Percentiles rank a stretch among this genome's conserved stretches.
phyloP scores from a whole-genome alignment of 768 basidiomycete genomes.

The Nidularia pulvinata region DNA sequence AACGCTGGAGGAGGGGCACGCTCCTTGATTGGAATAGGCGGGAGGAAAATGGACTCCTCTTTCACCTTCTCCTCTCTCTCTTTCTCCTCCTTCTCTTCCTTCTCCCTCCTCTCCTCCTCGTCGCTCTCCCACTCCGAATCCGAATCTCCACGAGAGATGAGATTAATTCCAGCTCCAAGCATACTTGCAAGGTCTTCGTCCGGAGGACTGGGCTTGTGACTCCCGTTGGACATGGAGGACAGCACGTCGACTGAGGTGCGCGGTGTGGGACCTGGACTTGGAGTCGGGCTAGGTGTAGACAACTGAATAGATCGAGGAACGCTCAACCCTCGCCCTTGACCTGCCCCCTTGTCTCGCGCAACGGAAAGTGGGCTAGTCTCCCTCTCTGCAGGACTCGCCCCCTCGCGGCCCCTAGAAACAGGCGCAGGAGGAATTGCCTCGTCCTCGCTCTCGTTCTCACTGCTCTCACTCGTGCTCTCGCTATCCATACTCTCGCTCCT shows the following conservation, averaged over 20 bases:
- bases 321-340: too few relatives aligned
- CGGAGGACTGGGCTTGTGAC: conserved; percentile 9
- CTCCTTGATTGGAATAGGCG: conserved; percentile 61
- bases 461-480: not conserved
- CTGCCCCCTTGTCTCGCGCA: too few relatives aligned
- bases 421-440: not conserved
- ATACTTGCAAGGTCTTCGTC: conserved; percentile 39
- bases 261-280: conserved; percentile 1
- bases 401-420: not conserved
- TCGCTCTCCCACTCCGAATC: conserved; percentile 10
- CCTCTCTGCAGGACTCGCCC: not conserved
- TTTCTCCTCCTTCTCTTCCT: conserved; percentile 4
- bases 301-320: too few relatives aligned
- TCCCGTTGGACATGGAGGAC: not conserved
- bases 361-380: too few relatives aligned
- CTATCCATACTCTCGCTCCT: not conserved
- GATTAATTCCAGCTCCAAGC: conserved; percentile 39
- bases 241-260: too few relatives aligned
- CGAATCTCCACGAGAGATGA: conserved; percentile 37
- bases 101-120: conserved; percentile 5
- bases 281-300: not conserved
- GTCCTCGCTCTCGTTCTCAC: not conserved
- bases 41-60: conserved; percentile 26
- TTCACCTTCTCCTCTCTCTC: conserved; percentile 8
- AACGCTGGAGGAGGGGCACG: conserved; percentile 57